Evolutionary conservation across 1,139 yeast species (phyloP), one percentile per base, ranked within the genome.

Genomic region (Geotrichum histeridarum): DNA sequence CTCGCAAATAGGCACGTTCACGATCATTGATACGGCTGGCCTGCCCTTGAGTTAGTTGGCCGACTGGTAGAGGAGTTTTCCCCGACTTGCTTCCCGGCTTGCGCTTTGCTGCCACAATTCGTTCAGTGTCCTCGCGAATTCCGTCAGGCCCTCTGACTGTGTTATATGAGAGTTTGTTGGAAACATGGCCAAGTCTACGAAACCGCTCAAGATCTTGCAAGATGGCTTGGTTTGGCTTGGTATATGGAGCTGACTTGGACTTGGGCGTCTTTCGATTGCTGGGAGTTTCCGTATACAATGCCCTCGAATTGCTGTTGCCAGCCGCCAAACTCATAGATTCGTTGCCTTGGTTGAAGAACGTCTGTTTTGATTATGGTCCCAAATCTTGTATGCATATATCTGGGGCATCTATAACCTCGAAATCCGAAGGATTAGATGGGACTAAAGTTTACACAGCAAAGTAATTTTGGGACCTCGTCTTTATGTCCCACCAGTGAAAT

Each of bases 81-180:
- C 44, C 39, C 7, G 17, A 17, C 17, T 37, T 37, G 17, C 9
- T 7, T 22, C 27, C 11, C 6, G 8, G 6, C 14, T 9, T 27
- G 17, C 31, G 50, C 31, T 18, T 37, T 35, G n/a, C 17, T 17
- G 15, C 18, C 8, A 37, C 12, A 2, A 33, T 14, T 11, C 42
- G 35, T 2, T 48, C 41, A 9, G 48, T 33, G n/a, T 49, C 52
- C 22, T 49, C 52, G 8, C 36, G 18, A 32, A 27, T 31, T 4
- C 42, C 47, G 6, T 42, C 36, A 8, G 42, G 36, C 8, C 48
- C 48, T 14, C 39, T 14, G 12, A 44, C 48, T 4, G 22, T 9
- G 11, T 38, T 8, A 27, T 35, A 32, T 18, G 48, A 35, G 8
- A 33, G 15, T 32, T 33, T 44, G 15, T 31, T 32, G 5, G 37